Percentiles rank a stretch among this genome's conserved stretches.
Conservation (phyloP, 1,284 basidiomycete species). For the Trichosporon inkin region DNA sequence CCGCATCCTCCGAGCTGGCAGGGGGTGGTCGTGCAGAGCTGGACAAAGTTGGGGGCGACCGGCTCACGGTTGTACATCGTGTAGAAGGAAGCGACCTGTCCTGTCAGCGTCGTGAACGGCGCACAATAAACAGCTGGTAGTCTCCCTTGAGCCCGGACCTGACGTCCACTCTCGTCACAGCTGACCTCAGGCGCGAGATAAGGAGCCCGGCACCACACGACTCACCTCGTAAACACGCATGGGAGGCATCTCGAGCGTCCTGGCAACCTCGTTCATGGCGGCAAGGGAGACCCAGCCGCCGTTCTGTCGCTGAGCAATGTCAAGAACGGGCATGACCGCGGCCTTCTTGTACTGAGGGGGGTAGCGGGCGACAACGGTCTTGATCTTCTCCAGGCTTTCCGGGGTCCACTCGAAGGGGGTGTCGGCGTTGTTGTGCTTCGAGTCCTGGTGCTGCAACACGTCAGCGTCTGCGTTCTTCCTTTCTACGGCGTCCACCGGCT, state of each 20-base stretch:
- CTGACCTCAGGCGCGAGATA: background rate
- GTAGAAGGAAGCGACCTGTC: constrained; percentile 88
- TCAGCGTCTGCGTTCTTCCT: constrained; percentile 6
- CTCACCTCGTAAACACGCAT: constrained; percentile 92
- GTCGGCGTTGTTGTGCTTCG: constrained; percentile 85
- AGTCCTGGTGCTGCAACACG: constrained; percentile 77
- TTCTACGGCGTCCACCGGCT: background rate
- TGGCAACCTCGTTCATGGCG: constrained; percentile 97
- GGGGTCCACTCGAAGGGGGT: constrained; percentile 84
- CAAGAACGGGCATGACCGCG: constrained; percentile 92
- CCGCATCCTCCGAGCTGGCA: constrained; percentile 88
- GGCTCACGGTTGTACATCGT: constrained; percentile 99
- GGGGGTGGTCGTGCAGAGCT: constrained; percentile 98
- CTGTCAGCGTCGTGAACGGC: background rate
- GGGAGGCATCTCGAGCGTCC: constrained; percentile 86
- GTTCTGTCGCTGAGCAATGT: constrained; percentile 95
- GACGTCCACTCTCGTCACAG: background rate
- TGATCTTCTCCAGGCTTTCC: constrained; percentile 75
- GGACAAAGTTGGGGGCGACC: constrained; percentile 89
- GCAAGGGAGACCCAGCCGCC: constrained; percentile 98
- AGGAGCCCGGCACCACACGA: background rate
- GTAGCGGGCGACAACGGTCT: constrained; percentile 88
- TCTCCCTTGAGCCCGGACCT: too few species aligned
- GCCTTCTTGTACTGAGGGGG: constrained; percentile 97
- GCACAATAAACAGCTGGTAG: too few species aligned